These are phyloP conservation scores for Pulveroboletus sp. DNA, from an alignment of 768 basidiomycete species.

Conservation along the genomic window DNA sequence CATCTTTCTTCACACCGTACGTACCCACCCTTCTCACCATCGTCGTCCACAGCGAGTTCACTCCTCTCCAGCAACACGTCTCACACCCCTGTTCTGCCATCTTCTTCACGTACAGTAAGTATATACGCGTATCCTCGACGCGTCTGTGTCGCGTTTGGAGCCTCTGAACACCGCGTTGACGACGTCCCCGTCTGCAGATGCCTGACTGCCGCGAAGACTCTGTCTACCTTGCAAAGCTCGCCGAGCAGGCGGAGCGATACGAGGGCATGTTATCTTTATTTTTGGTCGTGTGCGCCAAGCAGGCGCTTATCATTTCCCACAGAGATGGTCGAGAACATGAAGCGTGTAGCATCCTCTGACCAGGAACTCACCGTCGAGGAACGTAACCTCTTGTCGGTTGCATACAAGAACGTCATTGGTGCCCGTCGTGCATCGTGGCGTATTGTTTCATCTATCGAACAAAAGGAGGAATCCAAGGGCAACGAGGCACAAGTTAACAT, in stretches of 20 bases:
- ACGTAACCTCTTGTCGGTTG: conserved; percentile 95
- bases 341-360: conserved; percentile 95
- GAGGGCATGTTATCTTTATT: conserved; percentile 57
- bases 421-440: conserved; percentile 97
- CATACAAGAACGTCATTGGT: conserved; percentile 99
- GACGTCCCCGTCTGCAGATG: conserved; percentile 46
- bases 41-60: conserved; percentile 36
- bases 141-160: conserved; percentile 27
- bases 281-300: conserved; percentile 13
- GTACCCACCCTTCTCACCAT: conserved; percentile 31
- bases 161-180: conserved; percentile 17
- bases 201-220: conserved; percentile 85
- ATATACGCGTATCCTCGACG: conserved; percentile 35
- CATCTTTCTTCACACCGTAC: conserved; percentile 38
- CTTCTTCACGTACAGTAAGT: conserved; percentile 37
- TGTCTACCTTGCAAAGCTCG: conserved; percentile 99
- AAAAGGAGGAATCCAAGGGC: conserved; percentile 98
- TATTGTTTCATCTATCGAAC: conserved; percentile 97
- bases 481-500: conserved; percentile 93
- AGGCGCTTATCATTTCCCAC: conserved; percentile 13
- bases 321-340: conserved; percentile 99
- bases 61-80: conserved; percentile 14
- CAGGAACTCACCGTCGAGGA: conserved; percentile 98
- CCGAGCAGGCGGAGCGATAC: conserved; percentile 99
- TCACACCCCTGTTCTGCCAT: conserved; percentile 20